Base-by-base conservation (phyloP, 768 basidiomycete species). In the Termitomyces sp. region DNA sequence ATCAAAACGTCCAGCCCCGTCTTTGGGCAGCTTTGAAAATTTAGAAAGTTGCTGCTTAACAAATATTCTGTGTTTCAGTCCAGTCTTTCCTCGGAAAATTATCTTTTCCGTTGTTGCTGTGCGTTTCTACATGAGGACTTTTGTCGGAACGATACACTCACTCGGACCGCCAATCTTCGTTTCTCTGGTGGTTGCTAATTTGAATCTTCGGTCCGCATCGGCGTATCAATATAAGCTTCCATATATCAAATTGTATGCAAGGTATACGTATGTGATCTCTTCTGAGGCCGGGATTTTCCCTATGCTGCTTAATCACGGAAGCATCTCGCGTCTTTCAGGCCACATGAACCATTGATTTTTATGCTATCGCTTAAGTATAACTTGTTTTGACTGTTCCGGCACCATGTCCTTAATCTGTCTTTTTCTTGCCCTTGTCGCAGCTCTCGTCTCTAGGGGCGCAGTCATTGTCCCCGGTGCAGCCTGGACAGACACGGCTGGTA, bases 401-500 rank as follows among this genome's bases (percentile, higher is more conserved):
- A 18, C 48, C 24, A 59, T 67, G 57, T 20, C 41, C n/a, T 42
- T 63, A 13, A 37, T 36, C 18, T 58, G 36, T 46, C 50, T 60
- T 4, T 56, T 58, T 8, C 44, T 63, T 41, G 60, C 46, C 3
- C 54, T 61, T 45, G 24, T 58, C 1, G 52, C 55, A n/a, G 15
- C 58, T 18, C 54, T 66, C 6, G 57, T 67, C 27, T 67, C 67
- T 6, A 64, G 59, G 16, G 73, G 76, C 36, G 72, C 74, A 11
- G 78, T 82, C 55, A 83, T 87, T 57, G 84, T 86, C 11, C 79
- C 84, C 11, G 85, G 85, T 13, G 84, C 85, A 8, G 75, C 78
- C 6, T 86, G 85, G 85, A 80, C 76, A 7, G 85, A 87, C 64
- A 85, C 83, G 11, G 78, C 74, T 59, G 85, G 85, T 3, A 84